These are phyloP conservation scores for Starmerella floricola DNA, from an alignment of 805 yeast genomes.

Conservation along the genomic window DNA sequence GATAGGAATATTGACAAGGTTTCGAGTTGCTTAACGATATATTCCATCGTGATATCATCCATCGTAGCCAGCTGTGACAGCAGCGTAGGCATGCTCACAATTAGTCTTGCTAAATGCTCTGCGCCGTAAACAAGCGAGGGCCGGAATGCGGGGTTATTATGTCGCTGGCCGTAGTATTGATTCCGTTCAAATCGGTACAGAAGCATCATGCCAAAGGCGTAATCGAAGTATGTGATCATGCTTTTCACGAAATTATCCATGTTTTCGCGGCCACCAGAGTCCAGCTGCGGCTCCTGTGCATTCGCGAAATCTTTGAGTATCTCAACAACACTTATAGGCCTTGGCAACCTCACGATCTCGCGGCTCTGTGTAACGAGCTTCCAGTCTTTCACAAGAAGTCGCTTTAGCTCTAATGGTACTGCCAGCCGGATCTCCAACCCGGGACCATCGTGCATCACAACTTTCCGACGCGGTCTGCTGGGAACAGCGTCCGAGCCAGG, in stretches of 20 bases:
- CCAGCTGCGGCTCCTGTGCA: not conserved
- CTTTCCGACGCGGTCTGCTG: slow-evolving; percentile 19
- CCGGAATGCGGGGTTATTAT: slow-evolving; percentile 28
- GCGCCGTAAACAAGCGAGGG: slow-evolving; percentile 54
- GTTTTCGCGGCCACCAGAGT: slow-evolving; percentile 37
- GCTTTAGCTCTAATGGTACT: slow-evolving; percentile 57
- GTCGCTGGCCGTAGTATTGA: slow-evolving; percentile 47
- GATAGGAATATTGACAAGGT: slow-evolving; percentile 43
- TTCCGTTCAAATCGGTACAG: slow-evolving; percentile 67
- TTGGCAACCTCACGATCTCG: slow-evolving; percentile 55
- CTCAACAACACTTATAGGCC: slow-evolving; percentile 39
- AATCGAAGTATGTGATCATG: slow-evolving; percentile 58
- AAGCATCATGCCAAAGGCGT: slow-evolving; percentile 53
- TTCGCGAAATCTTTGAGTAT: slow-evolving; percentile 42
- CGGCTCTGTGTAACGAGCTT: slow-evolving; percentile 74
- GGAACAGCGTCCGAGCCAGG: slow-evolving; percentile 3
- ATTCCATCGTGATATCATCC: slow-evolving; percentile 60
- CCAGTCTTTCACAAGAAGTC: slow-evolving; percentile 83
- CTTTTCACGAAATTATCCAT: slow-evolving; percentile 62
- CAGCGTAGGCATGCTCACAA: slow-evolving; percentile 73
- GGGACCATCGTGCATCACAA: slow-evolving; percentile 31
- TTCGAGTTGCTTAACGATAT: slow-evolving; percentile 44
- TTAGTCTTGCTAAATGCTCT: slow-evolving; percentile 66
- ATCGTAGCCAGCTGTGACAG: slow-evolving; percentile 56
- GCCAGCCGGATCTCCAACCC: slow-evolving; percentile 42